Conservation (phyloP, 345 rosid species). For the Theobroma cacao region DNA sequence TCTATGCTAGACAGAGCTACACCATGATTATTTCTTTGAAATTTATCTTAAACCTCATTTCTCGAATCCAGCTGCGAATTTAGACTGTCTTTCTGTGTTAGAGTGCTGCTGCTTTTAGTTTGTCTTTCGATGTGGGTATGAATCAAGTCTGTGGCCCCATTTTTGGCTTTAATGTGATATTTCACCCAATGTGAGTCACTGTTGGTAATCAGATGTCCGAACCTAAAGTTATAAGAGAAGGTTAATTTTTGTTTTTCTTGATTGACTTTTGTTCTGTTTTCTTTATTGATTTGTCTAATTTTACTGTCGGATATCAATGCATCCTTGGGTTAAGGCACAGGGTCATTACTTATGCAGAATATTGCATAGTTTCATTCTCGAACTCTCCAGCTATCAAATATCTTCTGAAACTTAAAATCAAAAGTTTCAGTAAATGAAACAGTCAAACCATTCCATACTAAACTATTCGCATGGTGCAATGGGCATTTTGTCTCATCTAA, state of each 20-base stretch:
- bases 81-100: neutral
- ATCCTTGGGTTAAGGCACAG: neutral
- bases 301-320: neutral
- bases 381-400: neutral
- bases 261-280: neutral
- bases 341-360: neutral
- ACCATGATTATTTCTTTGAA: neutral
- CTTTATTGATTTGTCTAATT: neutral
- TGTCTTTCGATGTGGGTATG: neutral
- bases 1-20: neutral
- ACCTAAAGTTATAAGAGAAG: neutral
- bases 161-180: neutral
- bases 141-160: neutral
- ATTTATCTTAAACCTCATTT: neutral
- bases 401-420: neutral
- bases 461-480: neutral
- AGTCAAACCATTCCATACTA: neutral
- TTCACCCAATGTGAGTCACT: neutral
- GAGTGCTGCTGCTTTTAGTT: neutral
- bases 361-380: neutral
- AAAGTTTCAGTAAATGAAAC: neutral
- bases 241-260: neutral
- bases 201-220: neutral
- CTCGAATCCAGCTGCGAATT: neutral
- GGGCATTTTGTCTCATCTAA: neutral